Conservation (phyloP, 2,329 filamentous ascomycete species). For the Scytalidium sp. region DNA sequence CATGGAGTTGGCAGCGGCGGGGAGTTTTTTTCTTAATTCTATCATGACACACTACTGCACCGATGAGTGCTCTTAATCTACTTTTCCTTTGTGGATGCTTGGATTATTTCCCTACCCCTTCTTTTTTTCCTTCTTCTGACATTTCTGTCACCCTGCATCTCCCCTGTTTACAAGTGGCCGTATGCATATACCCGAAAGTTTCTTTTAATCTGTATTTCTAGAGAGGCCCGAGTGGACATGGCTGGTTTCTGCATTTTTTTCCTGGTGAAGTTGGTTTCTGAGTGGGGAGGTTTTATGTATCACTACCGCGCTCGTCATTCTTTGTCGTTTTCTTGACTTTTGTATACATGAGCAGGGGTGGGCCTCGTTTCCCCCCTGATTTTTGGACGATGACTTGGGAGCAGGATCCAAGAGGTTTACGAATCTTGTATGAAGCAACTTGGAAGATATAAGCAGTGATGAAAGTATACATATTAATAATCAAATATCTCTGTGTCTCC, state of each 20-base stretch:
- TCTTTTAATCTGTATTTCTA: neutral
- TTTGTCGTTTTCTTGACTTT: neutral
- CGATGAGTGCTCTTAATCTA: neutral
- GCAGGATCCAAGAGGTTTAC: neutral
- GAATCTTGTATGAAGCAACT: neutral
- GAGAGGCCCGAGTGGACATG: neutral
- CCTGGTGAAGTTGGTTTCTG: no score
- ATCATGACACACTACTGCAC: neutral
- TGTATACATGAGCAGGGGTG: neutral
- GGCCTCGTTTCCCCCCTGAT: no score
- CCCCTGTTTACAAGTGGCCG: neutral
- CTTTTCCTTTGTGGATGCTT: neutral
- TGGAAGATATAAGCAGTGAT: neutral
- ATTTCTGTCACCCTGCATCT: neutral
- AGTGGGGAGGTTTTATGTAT: no score
- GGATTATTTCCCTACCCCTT: neutral
- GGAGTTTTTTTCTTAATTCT: no score
- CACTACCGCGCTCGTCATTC: neutral
- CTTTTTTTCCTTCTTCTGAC: neutral
- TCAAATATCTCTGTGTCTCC: neutral
- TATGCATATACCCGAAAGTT: neutral
- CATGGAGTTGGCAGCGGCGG: no score
- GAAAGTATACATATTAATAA: neutral
- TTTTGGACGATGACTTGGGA: neutral
- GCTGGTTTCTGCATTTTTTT: neutral